Evolutionary conservation across 495 filamentous ascomycete species (phyloP).

Genomic region (Arthonia radiata): DNA sequence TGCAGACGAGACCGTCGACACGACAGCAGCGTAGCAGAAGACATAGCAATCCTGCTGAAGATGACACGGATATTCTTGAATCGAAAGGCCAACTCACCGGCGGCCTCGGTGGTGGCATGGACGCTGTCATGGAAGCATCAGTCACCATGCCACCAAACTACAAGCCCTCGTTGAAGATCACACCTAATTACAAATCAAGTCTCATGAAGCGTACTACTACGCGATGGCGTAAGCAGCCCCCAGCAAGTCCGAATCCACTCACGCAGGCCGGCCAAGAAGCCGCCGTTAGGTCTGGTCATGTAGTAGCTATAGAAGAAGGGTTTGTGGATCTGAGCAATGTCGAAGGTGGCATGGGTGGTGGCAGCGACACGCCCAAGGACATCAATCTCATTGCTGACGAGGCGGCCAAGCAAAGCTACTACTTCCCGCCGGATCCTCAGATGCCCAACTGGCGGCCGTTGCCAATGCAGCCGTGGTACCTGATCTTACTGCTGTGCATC

Average conservation of each 20-base stretch:
- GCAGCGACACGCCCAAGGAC: no score
- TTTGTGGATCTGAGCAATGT: no score
- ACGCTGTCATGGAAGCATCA: neutral
- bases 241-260: constrained; percentile 6
- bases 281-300: constrained; percentile 4
- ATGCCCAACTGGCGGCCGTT: constrained; percentile 49
- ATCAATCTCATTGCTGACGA: no score
- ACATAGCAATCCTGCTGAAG: constrained; percentile 1
- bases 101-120: constrained; percentile 4
- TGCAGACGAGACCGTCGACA: constrained; percentile 1
- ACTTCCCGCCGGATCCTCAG: constrained; percentile 13
- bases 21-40: constrained; percentile 1
- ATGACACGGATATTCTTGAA: constrained; percentile 4
- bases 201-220: neutral
- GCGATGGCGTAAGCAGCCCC: neutral
- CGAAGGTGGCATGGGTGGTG: no score
- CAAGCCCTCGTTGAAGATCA: neutral
- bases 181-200: no score
- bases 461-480: constrained; percentile 41
- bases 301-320: constrained; percentile 3
- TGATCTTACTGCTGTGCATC: constrained; percentile 26
- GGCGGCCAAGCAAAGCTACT: constrained; percentile 8
- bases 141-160: neutral
- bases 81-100: constrained; percentile 1
- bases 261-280: constrained; percentile 5